Evolutionary conservation across 2,329 filamentous ascomycete genomes (phyloP), one percentile per base, ranked within the genome.

Genomic region (Pseudogymnoascus sp.): DNA sequence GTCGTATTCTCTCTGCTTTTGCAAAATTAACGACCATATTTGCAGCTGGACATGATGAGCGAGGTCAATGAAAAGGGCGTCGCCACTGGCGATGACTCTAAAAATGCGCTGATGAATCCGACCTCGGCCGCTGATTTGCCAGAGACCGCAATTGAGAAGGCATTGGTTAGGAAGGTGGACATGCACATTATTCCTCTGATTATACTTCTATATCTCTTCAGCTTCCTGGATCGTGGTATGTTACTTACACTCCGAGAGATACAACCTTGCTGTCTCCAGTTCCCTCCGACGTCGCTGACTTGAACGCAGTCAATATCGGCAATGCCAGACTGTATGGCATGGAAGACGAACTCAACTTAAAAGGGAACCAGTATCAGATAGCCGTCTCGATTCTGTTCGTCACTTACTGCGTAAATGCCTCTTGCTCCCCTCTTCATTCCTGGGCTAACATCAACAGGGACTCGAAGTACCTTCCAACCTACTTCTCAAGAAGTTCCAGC

Each of bases 141-240:
- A 6, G 33, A 38, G 58, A 38, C 4, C 18, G 58, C 58, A 25
- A 23, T 60, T 41, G 58, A 60, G 23, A 60, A 23, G 58, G 58
- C 58, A 14, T 21, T 60, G 35, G 38, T 60, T 3, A 38, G 83
- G 62, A 90, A 88, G 73, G 73, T 90, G 28, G 88, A 90, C 71
- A 63, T 79, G 9, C 79, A 82, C 69, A 79, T 90, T 31, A 80
- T 90, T 5, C 88, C 88, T 2, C 75, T 89, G 14, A 78, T 89
- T 7, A 89, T 89, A 85, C 72, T 82, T 9, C 73, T 89, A 16
- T 93, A 93, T 71, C 79, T 92, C 11, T 86, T 92, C 67, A 89
- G 86, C 67, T 93, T 93, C 71, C 75, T 93, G 7, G 89, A 91
- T 71, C 80, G 66, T 41, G 81, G 80, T 69, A 84, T 83, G 73